A percentile compares a stretch with the other conserved stretches of the same genome.
These are phyloP conservation scores for Chalciporus sphaerocephalus DNA, from an alignment of 768 basidiomycete genomes.

Conservation along the genomic window DNA sequence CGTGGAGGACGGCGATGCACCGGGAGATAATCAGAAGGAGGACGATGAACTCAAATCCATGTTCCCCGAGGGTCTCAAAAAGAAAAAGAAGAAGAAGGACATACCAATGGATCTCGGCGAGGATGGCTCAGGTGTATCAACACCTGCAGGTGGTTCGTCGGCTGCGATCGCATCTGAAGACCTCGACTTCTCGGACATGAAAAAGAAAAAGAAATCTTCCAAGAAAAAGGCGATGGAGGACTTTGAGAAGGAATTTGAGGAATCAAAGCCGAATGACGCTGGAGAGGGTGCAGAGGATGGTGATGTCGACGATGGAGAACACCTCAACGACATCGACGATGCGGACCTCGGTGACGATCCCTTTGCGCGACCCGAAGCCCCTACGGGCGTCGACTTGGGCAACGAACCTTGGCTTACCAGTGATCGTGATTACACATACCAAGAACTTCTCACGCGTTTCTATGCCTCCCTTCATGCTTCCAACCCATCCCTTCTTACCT, in stretches of 20 bases:
- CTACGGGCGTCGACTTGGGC: slow-evolving; percentile 64
- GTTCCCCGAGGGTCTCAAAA: slow-evolving; percentile 81
- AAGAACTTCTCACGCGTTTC: slow-evolving; percentile 91
- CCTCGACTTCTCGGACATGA: slow-evolving; percentile 91
- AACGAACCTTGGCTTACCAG: slow-evolving; percentile 87
- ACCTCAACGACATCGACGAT: slow-evolving; percentile 68
- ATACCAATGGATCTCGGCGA: slow-evolving; percentile 73
- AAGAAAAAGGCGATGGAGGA: slow-evolving; percentile 92
- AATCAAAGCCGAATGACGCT: slow-evolving; percentile 61
- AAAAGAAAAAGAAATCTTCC: slow-evolving; percentile 92
- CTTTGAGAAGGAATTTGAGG: slow-evolving; percentile 87
- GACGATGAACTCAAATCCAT: slow-evolving; percentile 78
- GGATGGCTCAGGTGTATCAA: slow-evolving; percentile 64
- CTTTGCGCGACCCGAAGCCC: slow-evolving; percentile 58
- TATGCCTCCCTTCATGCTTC: slow-evolving; percentile 88
- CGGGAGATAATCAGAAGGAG: slow-evolving; percentile 46
- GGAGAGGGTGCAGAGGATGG: slow-evolving; percentile 56
- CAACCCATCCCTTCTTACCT: slow-evolving; percentile 84
- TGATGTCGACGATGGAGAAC: slow-evolving; percentile 57
- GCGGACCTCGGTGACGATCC: slow-evolving; percentile 87
- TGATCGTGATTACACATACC: slow-evolving; percentile 95
- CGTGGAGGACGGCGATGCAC: slow-evolving; percentile 32
- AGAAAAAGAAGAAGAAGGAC: slow-evolving; percentile 92
- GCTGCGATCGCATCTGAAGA: slow-evolving; percentile 60
- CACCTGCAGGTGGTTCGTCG: slow-evolving; percentile 40